Percentiles rank a stretch among this genome's conserved stretches.
Conservation (phyloP, 2,329 filamentous ascomycete species). For the Fusarium ambrosium region DNA sequence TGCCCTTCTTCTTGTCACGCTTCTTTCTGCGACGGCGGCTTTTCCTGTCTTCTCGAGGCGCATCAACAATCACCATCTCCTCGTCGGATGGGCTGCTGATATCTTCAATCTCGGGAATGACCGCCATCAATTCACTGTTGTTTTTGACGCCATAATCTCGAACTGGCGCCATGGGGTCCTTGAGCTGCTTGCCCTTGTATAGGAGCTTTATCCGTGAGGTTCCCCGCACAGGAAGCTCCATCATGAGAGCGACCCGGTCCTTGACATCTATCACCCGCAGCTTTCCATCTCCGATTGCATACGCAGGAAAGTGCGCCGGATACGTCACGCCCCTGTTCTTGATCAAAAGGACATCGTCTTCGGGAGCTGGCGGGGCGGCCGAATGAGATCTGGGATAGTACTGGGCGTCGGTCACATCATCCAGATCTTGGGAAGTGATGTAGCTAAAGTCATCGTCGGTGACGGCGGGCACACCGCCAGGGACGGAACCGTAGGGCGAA, state of each 20-base stretch:
- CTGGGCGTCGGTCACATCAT: slow-evolving; percentile 56
- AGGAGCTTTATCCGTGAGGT: slow-evolving; percentile 73
- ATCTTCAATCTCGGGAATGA: slow-evolving; percentile 56
- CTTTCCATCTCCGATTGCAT: slow-evolving; percentile 81
- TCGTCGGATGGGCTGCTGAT: slow-evolving; percentile 57
- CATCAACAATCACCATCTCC: slow-evolving; percentile 62
- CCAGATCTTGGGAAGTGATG: slow-evolving; percentile 82
- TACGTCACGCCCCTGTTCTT: slow-evolving; percentile 76
- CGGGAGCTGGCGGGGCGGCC: slow-evolving; percentile 55
- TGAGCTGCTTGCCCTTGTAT: slow-evolving; percentile 80
- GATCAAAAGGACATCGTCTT: slow-evolving; percentile 79
- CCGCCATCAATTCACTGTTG: slow-evolving; percentile 69
- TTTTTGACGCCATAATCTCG: slow-evolving; percentile 74
- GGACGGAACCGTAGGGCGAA: slow-evolving; percentile 65
- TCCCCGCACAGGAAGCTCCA: slow-evolving; percentile 70
- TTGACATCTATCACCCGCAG: slow-evolving; percentile 75
- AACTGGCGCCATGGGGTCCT: slow-evolving; percentile 70
- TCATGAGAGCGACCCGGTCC: slow-evolving; percentile 75
- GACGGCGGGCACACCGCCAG: slow-evolving; percentile 69
- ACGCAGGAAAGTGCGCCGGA: slow-evolving; percentile 79
- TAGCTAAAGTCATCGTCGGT: slow-evolving; percentile 85
- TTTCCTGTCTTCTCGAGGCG: slow-evolving; percentile 51
- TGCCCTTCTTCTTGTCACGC: slow-evolving; percentile 52
- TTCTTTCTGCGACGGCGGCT: slow-evolving; percentile 59
- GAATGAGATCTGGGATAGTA: slow-evolving; percentile 58